Conservation (phyloP, 1,284 basidiomycete species). For the Boletus mariae region DNA sequence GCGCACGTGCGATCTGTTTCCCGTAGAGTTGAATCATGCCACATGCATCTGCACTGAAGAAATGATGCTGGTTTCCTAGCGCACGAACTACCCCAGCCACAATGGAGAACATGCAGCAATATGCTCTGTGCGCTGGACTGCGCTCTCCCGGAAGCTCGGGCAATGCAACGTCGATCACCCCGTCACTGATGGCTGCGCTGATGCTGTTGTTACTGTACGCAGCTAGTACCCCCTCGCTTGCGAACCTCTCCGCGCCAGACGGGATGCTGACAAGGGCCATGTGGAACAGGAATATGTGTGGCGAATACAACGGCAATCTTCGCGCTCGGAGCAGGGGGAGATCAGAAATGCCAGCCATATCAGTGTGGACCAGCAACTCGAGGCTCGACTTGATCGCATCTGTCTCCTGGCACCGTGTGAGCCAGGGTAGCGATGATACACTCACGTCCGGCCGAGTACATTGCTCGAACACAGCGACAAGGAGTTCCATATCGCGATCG, state of each 20-base stretch:
- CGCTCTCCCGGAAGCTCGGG: constrained; percentile 69
- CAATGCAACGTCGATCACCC: constrained; percentile 64
- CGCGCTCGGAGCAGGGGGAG: constrained; percentile 55
- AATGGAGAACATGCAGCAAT: constrained; percentile 83
- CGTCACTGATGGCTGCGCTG: constrained; percentile 70
- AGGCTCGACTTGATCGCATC: constrained; percentile 77
- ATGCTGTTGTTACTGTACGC: constrained; percentile 84
- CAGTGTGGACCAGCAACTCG: constrained; percentile 68
- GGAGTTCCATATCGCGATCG: constrained; percentile 76
- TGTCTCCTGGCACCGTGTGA: constrained; percentile 77
- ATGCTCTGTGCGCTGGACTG: constrained; percentile 75
- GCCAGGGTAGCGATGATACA: constrained; percentile 67
- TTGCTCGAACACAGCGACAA: constrained; percentile 80
- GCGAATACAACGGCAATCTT: constrained; percentile 66
- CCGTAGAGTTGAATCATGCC: constrained; percentile 85
- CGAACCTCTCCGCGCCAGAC: constrained; percentile 79
- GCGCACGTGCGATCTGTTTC: constrained; percentile 70
- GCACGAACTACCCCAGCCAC: constrained; percentile 71
- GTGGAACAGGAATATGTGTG: constrained; percentile 80
- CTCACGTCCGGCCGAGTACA: constrained; percentile 67
- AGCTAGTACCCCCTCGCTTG: constrained; percentile 76
- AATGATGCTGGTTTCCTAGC: constrained; percentile 68
- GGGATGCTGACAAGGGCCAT: constrained; percentile 79
- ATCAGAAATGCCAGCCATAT: constrained; percentile 66
- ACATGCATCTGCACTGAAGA: constrained; percentile 82